These are phyloP conservation scores for Pythium dissotocum DNA, from an alignment of 352 stramenopile species.

Conservation along the genomic window DNA sequence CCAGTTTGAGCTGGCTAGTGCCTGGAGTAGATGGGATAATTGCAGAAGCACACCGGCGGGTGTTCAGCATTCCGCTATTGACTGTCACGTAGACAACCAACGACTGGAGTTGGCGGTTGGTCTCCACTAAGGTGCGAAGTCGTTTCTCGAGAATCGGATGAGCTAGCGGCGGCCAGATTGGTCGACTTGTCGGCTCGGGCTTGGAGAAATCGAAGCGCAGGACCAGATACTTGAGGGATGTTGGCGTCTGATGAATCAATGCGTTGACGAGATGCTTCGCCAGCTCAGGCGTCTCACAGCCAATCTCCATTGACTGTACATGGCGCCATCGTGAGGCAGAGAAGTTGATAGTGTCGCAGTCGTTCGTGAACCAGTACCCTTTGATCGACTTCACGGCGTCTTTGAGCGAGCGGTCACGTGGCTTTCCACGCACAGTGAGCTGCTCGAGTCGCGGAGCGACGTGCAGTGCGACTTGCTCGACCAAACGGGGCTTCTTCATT, in stretches of 20 bases:
- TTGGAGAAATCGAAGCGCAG: background rate
- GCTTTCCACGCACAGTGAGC: background rate
- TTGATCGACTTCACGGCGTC: background rate
- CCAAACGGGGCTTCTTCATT: background rate
- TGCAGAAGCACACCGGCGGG: too few species aligned
- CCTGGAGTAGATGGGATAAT: background rate
- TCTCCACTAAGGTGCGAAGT: background rate
- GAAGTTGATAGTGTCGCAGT: background rate
- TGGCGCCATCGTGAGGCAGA: background rate
- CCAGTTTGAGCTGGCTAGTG: background rate
- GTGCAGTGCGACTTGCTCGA: background rate
- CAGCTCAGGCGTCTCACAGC: background rate
- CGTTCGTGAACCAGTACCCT: background rate
- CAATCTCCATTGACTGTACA: background rate
- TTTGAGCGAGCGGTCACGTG: background rate
- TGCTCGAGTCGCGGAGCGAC: background rate
- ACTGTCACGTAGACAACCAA: background rate
- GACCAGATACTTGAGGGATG: background rate
- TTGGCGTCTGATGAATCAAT: background rate
- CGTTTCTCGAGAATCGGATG: background rate
- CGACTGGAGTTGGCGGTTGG: background rate
- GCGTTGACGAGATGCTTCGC: background rate
- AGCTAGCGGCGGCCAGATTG: background rate
- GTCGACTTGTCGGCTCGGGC: background rate
- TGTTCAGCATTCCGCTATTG: background rate